A percentile compares a stretch with the other conserved stretches of the same genome.
phyloP scores from a whole-genome alignment of 345 rosid genomes.

The Pseudoturritis turrita region DNA sequence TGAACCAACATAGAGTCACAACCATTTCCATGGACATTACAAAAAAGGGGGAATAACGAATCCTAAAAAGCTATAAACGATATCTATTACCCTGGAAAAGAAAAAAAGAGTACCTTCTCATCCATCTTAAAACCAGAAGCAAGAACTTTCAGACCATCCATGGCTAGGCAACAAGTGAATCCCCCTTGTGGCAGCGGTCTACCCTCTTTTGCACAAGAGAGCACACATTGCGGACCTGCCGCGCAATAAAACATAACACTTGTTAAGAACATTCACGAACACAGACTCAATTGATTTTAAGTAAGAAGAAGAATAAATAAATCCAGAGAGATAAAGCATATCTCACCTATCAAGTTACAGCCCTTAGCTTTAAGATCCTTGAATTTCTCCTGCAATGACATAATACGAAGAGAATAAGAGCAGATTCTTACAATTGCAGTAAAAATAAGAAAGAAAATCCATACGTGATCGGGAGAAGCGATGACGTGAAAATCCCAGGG shows the following conservation, averaged over 20 bases:
- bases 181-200: slow-evolving; percentile 66
- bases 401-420: not conserved
- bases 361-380: slow-evolving; percentile 76
- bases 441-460: not conserved
- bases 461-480: slow-evolving; percentile 69
- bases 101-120: slow-evolving; percentile 63
- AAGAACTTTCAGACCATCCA: slow-evolving; percentile 85
- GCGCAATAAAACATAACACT: slow-evolving; percentile 6
- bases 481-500: slow-evolving; percentile 76
- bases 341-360: slow-evolving; percentile 77
- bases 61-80: not conserved
- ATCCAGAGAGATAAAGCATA: not conserved
- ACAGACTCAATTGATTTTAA: not conserved
- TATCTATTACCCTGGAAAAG: not conserved
- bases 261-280: not conserved
- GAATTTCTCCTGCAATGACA: slow-evolving; percentile 71
- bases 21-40: not conserved
- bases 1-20: not conserved
- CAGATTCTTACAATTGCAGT: not conserved
- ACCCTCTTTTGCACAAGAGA: slow-evolving; percentile 82
- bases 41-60: not conserved
- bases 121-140: slow-evolving; percentile 81
- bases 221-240: slow-evolving; percentile 88
- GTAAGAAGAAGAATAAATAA: not conserved
- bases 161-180: slow-evolving; percentile 88